Conservation (phyloP, 176 grass and related monocot species). For the Calamus simplicifolius region DNA sequence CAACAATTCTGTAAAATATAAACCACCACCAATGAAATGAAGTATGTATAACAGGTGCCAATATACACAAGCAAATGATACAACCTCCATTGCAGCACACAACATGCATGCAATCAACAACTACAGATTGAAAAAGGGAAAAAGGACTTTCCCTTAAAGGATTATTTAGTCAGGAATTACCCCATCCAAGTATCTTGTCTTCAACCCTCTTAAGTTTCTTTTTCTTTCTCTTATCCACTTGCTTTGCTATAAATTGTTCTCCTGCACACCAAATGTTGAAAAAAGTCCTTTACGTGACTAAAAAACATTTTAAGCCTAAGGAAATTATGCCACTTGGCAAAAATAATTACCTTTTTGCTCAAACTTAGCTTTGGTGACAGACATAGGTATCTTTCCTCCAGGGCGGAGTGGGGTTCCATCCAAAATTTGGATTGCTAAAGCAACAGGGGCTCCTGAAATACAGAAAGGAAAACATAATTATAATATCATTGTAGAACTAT, state of each 20-base stretch:
- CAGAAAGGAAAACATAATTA: conserved; percentile 9
- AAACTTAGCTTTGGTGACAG: conserved; percentile 70
- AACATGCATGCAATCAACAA: too few species aligned
- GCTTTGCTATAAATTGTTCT: conserved; percentile 67
- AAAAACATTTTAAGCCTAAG: too few species aligned
- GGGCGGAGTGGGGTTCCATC: conserved; percentile 73
- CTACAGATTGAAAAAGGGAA: too few species aligned
- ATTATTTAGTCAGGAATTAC: conserved; percentile 34
- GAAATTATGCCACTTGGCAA: not conserved
- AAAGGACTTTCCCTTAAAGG: too few species aligned
- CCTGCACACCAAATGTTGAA: conserved; percentile 38
- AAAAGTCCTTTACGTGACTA: too few species aligned
- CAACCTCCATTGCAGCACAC: too few species aligned
- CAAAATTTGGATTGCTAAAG: conserved; percentile 71
- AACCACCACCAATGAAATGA: too few species aligned
- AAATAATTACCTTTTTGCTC: conserved; percentile 76
- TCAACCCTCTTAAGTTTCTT: conserved; percentile 80
- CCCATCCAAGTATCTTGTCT: conserved; percentile 96
- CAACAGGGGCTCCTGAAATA: conserved; percentile 74
- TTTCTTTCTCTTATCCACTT: conserved; percentile 83
- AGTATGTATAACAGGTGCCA: too few species aligned
- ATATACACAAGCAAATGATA: too few species aligned
- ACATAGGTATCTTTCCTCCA: conserved; percentile 70
- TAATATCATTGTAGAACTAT: not conserved
- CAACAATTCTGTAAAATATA: too few species aligned